phyloP scores from a whole-genome alignment of 2,329 filamentous ascomycete species.

The Metarhizium rileyi region DNA sequence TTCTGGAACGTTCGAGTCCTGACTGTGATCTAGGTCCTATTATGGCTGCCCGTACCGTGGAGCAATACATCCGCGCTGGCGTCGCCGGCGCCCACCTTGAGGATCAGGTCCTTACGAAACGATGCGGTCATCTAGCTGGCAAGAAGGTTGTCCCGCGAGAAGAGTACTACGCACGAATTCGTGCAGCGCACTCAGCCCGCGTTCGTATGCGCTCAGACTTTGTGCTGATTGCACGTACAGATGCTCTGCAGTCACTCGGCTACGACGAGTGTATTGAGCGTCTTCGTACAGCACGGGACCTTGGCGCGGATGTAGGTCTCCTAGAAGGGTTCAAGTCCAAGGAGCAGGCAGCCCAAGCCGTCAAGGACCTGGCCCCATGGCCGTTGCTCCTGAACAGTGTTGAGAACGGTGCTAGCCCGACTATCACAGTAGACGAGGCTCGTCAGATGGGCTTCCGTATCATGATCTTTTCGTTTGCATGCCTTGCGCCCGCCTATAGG shows the following conservation, averaged over 20 bases:
- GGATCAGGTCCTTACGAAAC: slow-evolving; percentile 55
- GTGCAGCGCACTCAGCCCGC: slow-evolving; percentile 43
- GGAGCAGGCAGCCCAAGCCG: slow-evolving; percentile 38
- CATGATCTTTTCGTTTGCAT: slow-evolving; percentile 36
- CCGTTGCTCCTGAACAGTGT: slow-evolving; percentile 49
- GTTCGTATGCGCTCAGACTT: slow-evolving; percentile 43
- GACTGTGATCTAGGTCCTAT: slow-evolving; percentile 26
- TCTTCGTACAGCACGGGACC: slow-evolving; percentile 38
- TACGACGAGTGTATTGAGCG: slow-evolving; percentile 46
- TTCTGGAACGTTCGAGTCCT: not conserved
- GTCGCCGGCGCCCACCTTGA: slow-evolving; percentile 53
- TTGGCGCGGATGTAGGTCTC: slow-evolving; percentile 50
- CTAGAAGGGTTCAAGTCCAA: slow-evolving; percentile 47
- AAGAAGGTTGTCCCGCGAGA: slow-evolving; percentile 49
- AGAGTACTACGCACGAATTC: slow-evolving; percentile 43
- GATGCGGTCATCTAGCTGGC: slow-evolving; percentile 53
- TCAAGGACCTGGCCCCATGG: slow-evolving; percentile 36
- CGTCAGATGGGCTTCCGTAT: slow-evolving; percentile 46
- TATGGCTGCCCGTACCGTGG: slow-evolving; percentile 42
- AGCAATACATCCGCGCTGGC: slow-evolving; percentile 42
- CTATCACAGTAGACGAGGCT: slow-evolving; percentile 42
- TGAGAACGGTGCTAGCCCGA: slow-evolving; percentile 44
- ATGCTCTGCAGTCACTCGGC: slow-evolving; percentile 46
- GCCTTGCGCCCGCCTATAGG: slow-evolving; percentile 36
- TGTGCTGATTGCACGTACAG: slow-evolving; percentile 55